These are phyloP conservation scores for Solanum boliviense DNA, from an alignment of 257 asterid species.

Conservation along the genomic window DNA sequence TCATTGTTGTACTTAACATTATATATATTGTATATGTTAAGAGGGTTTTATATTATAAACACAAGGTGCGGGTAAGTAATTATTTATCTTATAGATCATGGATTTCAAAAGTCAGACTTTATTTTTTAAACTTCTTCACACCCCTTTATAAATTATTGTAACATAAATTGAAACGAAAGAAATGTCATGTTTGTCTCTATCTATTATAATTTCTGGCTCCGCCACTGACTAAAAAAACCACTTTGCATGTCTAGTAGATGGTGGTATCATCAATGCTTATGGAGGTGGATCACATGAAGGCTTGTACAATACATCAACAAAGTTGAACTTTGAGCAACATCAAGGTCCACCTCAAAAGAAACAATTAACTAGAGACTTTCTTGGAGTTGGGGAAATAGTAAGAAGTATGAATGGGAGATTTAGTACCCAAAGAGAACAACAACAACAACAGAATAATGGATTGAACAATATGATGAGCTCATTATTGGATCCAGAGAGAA, in stretches of 20 bases:
- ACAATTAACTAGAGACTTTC: slow-evolving; percentile 63
- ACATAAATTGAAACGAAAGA: neutral
- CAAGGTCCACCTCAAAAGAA: slow-evolving; percentile 14
- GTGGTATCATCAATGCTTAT: neutral
- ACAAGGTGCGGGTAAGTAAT: no score
- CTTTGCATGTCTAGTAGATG: slow-evolving; percentile 26
- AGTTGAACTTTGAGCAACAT: slow-evolving; percentile 1
- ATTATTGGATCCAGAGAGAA: slow-evolving; percentile 20
- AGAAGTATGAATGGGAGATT: slow-evolving; percentile 30
- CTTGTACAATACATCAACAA: neutral
- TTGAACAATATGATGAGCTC: slow-evolving; percentile 15
- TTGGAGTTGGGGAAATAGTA: slow-evolving; percentile 67
- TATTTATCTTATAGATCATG: no score
- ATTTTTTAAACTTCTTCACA: no score
- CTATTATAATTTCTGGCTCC: neutral
- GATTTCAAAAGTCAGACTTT: no score
- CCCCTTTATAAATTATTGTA: no score
- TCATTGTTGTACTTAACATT: no score
- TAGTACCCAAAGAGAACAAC: slow-evolving; percentile 18
- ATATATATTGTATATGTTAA: no score
- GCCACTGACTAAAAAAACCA: slow-evolving; percentile 6
- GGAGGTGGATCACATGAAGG: slow-evolving; percentile 8
- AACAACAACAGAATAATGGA: neutral
- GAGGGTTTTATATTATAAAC: no score
- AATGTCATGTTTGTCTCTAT: neutral